Evolutionary conservation across 768 basidiomycete genomes (phyloP).

Genomic region (Kwoniella sp.): DNA sequence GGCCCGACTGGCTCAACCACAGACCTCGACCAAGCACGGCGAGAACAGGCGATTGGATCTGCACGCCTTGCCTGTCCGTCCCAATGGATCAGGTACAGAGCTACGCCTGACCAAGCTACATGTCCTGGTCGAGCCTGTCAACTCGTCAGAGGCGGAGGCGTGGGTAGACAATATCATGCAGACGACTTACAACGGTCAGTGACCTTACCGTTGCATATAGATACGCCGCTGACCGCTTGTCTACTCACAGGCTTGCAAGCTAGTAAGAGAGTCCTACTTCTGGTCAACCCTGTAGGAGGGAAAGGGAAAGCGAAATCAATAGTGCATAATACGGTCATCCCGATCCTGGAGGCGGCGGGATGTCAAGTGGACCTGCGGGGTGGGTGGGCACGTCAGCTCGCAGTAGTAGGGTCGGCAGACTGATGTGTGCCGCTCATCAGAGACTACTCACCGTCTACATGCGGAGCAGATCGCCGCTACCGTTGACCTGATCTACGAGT

Average conservation of each 20-base stretch:
- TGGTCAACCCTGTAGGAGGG: slow-evolving; percentile 50
- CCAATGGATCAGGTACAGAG: background rate
- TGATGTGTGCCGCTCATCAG: too few relatives aligned
- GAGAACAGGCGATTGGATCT: slow-evolving; percentile 31
- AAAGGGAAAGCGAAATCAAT: slow-evolving; percentile 45
- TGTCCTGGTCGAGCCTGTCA: slow-evolving; percentile 38
- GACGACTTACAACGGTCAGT: slow-evolving; percentile 30
- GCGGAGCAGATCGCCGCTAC: slow-evolving; percentile 43
- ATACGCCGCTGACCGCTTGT: background rate
- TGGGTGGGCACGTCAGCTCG: slow-evolving; percentile 25
- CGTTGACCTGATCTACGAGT: slow-evolving; percentile 45
- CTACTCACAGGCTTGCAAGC: slow-evolving; percentile 24
- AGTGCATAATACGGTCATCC: slow-evolving; percentile 39
- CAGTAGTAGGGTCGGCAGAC: too few relatives aligned
- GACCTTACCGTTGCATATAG: background rate
- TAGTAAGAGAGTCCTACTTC: slow-evolving; percentile 32
- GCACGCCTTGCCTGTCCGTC: slow-evolving; percentile 21
- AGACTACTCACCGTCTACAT: slow-evolving; percentile 46
- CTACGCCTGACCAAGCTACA: slow-evolving; percentile 32
- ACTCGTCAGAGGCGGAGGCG: slow-evolving; percentile 32
- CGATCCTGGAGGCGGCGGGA: slow-evolving; percentile 47
- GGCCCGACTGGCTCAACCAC: slow-evolving; percentile 11
- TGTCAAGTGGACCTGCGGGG: slow-evolving; percentile 39
- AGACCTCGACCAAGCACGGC: background rate
- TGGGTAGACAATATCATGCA: slow-evolving; percentile 33